Evolutionary conservation across 129 eudicot species (phyloP), one percentile per base, ranked within the genome.

Genomic region (Oenanthe sinensis): DNA sequence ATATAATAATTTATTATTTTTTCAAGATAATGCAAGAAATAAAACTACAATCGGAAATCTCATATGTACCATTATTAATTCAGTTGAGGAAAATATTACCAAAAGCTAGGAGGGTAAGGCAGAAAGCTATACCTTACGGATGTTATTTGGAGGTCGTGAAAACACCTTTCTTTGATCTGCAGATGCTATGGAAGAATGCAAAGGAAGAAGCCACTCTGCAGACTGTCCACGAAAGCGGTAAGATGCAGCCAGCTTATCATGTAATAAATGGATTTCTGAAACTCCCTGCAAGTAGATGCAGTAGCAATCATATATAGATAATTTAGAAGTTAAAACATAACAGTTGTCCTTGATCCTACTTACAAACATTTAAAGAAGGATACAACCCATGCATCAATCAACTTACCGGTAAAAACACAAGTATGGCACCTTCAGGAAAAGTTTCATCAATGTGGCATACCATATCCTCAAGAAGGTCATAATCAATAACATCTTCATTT

Each of bases 391-490:
- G 16, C 68, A 72, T 37, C 46, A 77, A 45, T 49, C 24, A 19
- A 65, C 85, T 87, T 85, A 94, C 97, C 28, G 97, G 98, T 75
- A 94, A 82, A 84, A 94, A 94, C 79, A 94, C 87, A 76, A 94
- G 85, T 82, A 94, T 91, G 68, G 97, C 96, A 20, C 98, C 98
- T 79, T 87, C 92, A 60, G 90, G 92, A 74, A 86, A 88, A 46
- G 88, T 87, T 80, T 91, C 92, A 82, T 94, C 97, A 83, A 94
- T 85, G 80, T 89, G 87, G 80, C 91, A 88, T 62, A 94, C 90
- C 92, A 94, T 82, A 83, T 94, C 98, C 83, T 94, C 97, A 40
- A 94, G 91, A 80, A 94, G 89, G 87, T 94, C 98, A 87, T 89
- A 94, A 87, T 94, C 97, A 83, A 94, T 89, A 54, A 87, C 85